Conservation (phyloP, 1,139 yeast genomes). For the Entelexis sorbosivorans region DNA sequence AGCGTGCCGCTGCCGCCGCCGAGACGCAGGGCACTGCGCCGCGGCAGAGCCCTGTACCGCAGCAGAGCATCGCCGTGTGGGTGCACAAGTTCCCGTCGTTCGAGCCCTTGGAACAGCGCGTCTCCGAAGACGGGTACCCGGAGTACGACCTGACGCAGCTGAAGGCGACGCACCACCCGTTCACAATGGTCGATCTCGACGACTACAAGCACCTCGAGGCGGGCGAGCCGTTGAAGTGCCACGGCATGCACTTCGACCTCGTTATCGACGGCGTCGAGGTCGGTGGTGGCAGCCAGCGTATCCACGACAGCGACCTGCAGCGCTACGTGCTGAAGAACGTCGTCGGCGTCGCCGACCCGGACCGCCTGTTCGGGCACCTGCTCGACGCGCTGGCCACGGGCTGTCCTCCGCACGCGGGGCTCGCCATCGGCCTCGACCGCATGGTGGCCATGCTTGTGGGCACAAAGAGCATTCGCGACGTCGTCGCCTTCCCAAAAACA, state of each 20-base stretch:
- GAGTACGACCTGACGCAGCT: constrained; percentile 39
- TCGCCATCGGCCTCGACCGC: constrained; percentile 90
- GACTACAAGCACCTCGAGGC: constrained; percentile 48
- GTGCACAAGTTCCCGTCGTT: constrained; percentile 83
- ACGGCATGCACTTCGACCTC: constrained; percentile 91
- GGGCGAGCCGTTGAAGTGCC: constrained; percentile 48
- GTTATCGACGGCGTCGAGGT: constrained; percentile 91
- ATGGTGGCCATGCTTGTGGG: constrained; percentile 82
- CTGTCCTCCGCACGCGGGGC: constrained; percentile 97
- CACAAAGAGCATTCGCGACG: constrained; percentile 70
- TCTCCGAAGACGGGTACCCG: constrained; percentile 47
- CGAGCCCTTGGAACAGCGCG: constrained; percentile 42
- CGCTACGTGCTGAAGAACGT: constrained; percentile 40
- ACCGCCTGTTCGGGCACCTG: constrained; percentile 73
- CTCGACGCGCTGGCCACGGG: constrained; percentile 75
- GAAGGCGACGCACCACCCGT: constrained; percentile 89
- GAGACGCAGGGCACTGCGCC: too few relatives aligned
- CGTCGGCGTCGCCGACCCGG: constrained; percentile 36
- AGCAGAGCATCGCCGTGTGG: constrained; percentile 65
- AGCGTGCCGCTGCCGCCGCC: too few relatives aligned
- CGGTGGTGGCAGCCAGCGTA: constrained; percentile 95
- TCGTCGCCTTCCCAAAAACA: constrained; percentile 91
- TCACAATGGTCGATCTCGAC: constrained; percentile 73
- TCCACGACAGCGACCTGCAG: constrained; percentile 76
- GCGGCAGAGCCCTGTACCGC: constrained; percentile 20